Base-by-base conservation (phyloP, 345 rosid species). In the Melaleuca quinquenervia region DNA sequence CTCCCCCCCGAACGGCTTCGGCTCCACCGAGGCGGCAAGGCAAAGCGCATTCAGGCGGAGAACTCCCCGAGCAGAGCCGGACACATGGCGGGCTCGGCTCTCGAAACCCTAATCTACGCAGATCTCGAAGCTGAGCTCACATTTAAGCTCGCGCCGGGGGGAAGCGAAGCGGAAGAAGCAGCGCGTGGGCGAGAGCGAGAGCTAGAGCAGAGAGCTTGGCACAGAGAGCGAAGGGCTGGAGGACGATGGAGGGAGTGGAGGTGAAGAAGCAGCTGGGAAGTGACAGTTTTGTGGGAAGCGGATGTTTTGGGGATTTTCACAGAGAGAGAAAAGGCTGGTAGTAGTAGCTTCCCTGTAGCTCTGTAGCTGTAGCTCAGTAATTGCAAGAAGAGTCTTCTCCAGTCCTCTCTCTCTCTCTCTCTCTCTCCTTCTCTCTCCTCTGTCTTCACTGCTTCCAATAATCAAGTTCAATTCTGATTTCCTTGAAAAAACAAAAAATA, bases 291-390 rank as follows among this genome's bases (percentile, higher is more conserved):
- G 80, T 70, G 80, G 18, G 86, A 58, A 84, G 85, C 84, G 83
- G 52, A 24, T 58, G 80, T 82, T 86, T 27, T 41, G 75, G 88
- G 88, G 85, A 86, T 86, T 86, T 83, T 60, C 83, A 86, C 83
- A 24, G 70, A 13, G 85, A 32, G 50, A 64, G 22, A 70, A 70
- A 36, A 18, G 48, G 44, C 44, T 64, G 44, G 75, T 62, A 32
- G 75, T 32, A 62, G 75, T 14, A 20, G 8, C 78, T 32, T 18
- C 74, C 11, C 64, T 64, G 22, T 64, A 32, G 45, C 36, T 14
- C 64, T 27, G 74, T 27, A 62, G 62, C 87, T 62, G 85, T n/a
- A 83, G 82, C 85, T 82, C 55, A 8, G 48, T 62, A 85, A 50
- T 51, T 49, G 49, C 44, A 18, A 50, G 78, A 53, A 53, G 87